Evolutionary conservation across 208 protist genomes (phyloP).

Genomic region (Angomonas deanei): DNA sequence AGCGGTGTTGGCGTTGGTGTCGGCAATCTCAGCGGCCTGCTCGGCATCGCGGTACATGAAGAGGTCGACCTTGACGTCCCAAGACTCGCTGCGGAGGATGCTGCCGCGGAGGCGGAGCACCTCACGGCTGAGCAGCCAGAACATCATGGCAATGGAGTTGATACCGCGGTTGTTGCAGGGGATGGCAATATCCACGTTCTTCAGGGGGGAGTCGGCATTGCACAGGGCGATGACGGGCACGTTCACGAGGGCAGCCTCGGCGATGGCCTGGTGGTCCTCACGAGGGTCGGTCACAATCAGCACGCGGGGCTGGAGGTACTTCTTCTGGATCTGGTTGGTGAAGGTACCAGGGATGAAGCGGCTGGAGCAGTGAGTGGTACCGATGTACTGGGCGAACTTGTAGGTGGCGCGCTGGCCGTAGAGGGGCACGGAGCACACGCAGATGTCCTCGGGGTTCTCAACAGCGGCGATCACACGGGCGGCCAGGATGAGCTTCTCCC

Average conservation of each 20-base stretch:
- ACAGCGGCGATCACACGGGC: conserved; percentile 98
- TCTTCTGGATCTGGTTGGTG: conserved; percentile 98
- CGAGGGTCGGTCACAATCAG: conserved; percentile 97
- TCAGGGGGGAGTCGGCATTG: conserved; percentile 96
- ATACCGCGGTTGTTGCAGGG: conserved; percentile 96
- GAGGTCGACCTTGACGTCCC: conserved; percentile 99
- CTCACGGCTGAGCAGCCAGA: conserved; percentile 98
- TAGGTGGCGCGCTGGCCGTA: conserved; percentile 96
- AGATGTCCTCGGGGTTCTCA: conserved; percentile 98
- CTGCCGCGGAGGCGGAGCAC: conserved; percentile 95
- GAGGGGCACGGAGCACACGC: conserved; percentile 92
- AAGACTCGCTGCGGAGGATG: conserved; percentile 89
- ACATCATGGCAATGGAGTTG: conserved; percentile 97
- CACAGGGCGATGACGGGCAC: conserved; percentile 99
- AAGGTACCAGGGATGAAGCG: conserved; percentile 99
- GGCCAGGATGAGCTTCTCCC: conserved; percentile 98
- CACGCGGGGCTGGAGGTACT: conserved; percentile 98
- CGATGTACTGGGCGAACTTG: conserved; percentile 97
- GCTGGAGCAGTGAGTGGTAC: conserved; percentile 88
- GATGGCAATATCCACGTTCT: conserved; percentile 98
- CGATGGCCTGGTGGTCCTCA: conserved; percentile 95
- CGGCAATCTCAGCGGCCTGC: conserved; percentile 79
- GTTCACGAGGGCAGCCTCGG: conserved; percentile 98
- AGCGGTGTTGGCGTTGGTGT: conserved; percentile 19
- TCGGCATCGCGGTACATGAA: conserved; percentile 99